Percentiles rank a stretch among this genome's conserved stretches.
Conservation (phyloP, 2,329 filamentous ascomycete genomes). For the Fusarium albidum region DNA sequence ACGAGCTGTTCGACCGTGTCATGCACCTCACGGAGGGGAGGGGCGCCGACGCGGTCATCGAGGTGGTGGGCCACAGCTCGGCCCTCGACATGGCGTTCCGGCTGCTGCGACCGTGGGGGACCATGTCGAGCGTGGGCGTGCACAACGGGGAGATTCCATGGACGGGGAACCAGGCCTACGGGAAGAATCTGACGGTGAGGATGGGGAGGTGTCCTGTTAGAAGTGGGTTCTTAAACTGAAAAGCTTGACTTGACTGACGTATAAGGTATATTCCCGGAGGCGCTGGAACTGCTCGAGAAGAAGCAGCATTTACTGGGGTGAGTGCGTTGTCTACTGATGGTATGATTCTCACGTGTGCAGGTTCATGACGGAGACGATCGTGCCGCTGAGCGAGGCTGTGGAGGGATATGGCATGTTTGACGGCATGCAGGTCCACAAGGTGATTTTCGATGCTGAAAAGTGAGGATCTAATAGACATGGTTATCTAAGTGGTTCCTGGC, state of each 20-base stretch:
- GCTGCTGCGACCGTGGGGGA: constrained; percentile 69
- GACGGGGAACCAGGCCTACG: constrained; percentile 66
- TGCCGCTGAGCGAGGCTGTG: constrained; percentile 69
- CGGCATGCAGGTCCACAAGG: constrained; percentile 73
- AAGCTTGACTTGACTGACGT: constrained; percentile 29
- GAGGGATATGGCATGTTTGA: constrained; percentile 74
- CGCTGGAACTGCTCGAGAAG: constrained; percentile 13
- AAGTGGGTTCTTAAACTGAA: constrained; percentile 39
- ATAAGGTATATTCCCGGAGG: constrained; percentile 41
- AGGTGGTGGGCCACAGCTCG: constrained; percentile 73
- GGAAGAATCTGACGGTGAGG: constrained; percentile 72
- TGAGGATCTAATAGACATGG: too few species aligned
- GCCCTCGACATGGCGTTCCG: constrained; percentile 74
- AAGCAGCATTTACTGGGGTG: constrained; percentile 26
- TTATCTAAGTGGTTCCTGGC: too few species aligned
- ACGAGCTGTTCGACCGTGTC: constrained; percentile 71
- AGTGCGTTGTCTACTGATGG: not conserved
- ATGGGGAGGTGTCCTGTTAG: constrained; percentile 77
- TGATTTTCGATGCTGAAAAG: constrained; percentile 61
- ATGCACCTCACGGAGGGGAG: constrained; percentile 77
- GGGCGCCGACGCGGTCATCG: constrained; percentile 84
- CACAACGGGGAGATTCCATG: constrained; percentile 74
- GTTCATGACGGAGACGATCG: constrained; percentile 76
- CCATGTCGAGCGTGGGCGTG: constrained; percentile 74
- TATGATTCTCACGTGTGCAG: constrained; percentile 45